Evolutionary conservation across 73 alveolate genomes (phyloP).

Genomic region (Paramecium sonneborni): DNA sequence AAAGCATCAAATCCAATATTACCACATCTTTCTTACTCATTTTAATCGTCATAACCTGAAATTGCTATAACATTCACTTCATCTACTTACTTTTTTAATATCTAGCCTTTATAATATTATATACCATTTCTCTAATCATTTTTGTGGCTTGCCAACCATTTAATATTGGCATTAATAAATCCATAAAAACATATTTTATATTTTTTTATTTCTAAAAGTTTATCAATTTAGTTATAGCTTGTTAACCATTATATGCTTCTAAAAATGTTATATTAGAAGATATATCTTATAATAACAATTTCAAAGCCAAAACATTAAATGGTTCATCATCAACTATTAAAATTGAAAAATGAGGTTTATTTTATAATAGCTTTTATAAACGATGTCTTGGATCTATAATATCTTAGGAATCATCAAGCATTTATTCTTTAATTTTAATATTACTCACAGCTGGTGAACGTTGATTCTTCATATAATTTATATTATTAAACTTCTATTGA

Average conservation of each 20-base stretch:
- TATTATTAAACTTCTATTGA: background rate
- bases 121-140: slow-evolving; percentile 25
- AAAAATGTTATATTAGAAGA: background rate
- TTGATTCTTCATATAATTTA: background rate
- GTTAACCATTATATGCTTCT: slow-evolving; percentile 63
- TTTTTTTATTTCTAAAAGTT: background rate
- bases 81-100: background rate
- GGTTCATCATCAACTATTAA: slow-evolving; percentile 64
- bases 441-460: background rate
- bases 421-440: background rate
- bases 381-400: background rate
- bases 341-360: slow-evolving; percentile 2
- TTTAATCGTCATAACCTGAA: slow-evolving; percentile 37
- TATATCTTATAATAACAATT: background rate
- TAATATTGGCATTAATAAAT: slow-evolving; percentile 58
- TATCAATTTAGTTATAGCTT: slow-evolving; percentile 57
- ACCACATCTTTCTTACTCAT: slow-evolving; percentile 32
- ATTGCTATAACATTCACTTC: background rate
- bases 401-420: background rate
- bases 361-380: background rate
- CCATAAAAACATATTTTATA: slow-evolving; percentile 50
- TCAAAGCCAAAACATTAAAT: slow-evolving; percentile 47
- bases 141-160: slow-evolving; percentile 61
- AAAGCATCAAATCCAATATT: slow-evolving; percentile 40
- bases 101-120: background rate